phyloP scores from a whole-genome alignment of 306 rosid genomes.

The Ceratonia siliqua region DNA sequence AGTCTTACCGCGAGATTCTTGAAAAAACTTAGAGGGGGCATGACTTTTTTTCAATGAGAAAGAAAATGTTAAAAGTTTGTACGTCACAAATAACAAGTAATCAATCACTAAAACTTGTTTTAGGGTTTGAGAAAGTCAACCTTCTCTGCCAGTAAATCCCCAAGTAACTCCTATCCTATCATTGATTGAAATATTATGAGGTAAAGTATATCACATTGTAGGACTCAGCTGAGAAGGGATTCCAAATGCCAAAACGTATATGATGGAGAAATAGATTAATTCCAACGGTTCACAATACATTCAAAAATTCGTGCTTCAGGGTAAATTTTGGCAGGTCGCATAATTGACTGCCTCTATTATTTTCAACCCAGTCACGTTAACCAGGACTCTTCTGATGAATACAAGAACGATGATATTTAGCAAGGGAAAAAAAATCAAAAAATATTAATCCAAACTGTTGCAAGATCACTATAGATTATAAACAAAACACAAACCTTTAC shows the following conservation, averaged over 20 bases:
- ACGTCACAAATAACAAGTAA: no score
- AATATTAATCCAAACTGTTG: constrained; percentile 40
- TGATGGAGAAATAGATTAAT: neutral
- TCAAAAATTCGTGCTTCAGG: constrained; percentile 16
- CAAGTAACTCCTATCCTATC: no score
- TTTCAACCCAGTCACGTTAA: constrained; percentile 43
- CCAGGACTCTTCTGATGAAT: constrained; percentile 53
- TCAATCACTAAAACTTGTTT: no score
- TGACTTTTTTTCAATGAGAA: no score
- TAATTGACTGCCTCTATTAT: constrained; percentile 47
- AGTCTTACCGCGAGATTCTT: no score
- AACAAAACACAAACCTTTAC: constrained; percentile 50
- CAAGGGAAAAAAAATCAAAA: constrained; percentile 26
- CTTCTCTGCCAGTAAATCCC: no score
- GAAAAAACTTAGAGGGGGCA: no score
- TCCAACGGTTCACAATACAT: neutral
- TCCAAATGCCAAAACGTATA: constrained; percentile 14
- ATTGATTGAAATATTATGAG: no score
- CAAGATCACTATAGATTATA: constrained; percentile 48
- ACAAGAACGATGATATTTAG: constrained; percentile 46
- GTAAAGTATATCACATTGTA: no score
- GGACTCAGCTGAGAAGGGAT: neutral
- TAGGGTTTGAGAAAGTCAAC: no score
- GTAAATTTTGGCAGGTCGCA: constrained; percentile 14
- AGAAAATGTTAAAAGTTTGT: no score